These are phyloP conservation scores for Penicillium maclennaniae DNA, from an alignment of 495 filamentous ascomycete species.

Conservation along the genomic window DNA sequence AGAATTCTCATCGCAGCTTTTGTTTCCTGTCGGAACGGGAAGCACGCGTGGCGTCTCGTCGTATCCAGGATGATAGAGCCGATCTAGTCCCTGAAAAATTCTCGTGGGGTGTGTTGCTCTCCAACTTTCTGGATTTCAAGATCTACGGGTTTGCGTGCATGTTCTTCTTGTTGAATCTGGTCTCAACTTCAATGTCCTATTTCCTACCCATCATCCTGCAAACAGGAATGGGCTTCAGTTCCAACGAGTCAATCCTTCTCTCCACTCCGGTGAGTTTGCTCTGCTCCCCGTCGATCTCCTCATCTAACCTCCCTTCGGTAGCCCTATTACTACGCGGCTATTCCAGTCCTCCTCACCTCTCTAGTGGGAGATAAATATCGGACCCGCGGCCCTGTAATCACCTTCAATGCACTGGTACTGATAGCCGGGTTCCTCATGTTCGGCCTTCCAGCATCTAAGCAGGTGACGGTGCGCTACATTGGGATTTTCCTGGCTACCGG, in stretches of 20 bases:
- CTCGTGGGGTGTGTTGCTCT: constrained; percentile 53
- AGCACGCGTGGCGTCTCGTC: constrained; percentile 49
- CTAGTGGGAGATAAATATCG: constrained; percentile 61
- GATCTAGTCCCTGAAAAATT: constrained; percentile 63
- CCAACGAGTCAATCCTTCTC: constrained; percentile 63
- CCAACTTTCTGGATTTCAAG: constrained; percentile 63
- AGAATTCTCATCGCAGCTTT: constrained; percentile 58
- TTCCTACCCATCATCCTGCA: constrained; percentile 71
- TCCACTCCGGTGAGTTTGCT: constrained; percentile 53
- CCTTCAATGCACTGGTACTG: constrained; percentile 69
- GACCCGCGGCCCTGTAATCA: constrained; percentile 64
- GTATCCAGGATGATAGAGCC: constrained; percentile 61
- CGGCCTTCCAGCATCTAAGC: constrained; percentile 54
- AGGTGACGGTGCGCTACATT: constrained; percentile 67
- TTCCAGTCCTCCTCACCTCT: constrained; percentile 68
- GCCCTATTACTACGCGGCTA: constrained; percentile 71
- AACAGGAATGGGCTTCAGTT: constrained; percentile 66
- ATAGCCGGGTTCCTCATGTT: constrained; percentile 71
- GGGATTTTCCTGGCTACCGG: constrained; percentile 74
- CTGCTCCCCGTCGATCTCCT: too few species aligned
- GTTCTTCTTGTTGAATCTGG: constrained; percentile 72
- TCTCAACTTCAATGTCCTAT: constrained; percentile 64
- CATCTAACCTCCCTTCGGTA: constrained; percentile 4
- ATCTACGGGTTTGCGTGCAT: constrained; percentile 68
- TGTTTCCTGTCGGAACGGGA: constrained; percentile 60